phyloP scores from a whole-genome alignment of 2,329 filamentous ascomycete species.

The Aureobasidium melanogenum region DNA sequence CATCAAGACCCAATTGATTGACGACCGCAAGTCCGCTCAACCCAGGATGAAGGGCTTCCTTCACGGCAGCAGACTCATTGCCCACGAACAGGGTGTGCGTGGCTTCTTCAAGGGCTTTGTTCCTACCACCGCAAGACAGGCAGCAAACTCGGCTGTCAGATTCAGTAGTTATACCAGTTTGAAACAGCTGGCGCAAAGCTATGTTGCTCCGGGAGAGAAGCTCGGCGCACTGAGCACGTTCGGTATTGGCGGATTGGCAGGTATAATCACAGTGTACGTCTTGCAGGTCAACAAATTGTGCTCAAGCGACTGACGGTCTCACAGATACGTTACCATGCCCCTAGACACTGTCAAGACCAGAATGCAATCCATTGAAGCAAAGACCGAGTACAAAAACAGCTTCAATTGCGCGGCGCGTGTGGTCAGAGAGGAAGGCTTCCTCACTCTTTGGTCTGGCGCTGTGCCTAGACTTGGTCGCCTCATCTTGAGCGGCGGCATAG shows the following conservation, averaged over 20 bases:
- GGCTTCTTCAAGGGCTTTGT: constrained; percentile 98
- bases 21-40: constrained; percentile 79
- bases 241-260: constrained; percentile 78
- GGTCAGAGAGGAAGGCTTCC: constrained; percentile 76
- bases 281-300: neutral
- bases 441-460: constrained; percentile 92
- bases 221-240: constrained; percentile 82
- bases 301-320: neutral
- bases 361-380: constrained; percentile 94
- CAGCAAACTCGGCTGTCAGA: constrained; percentile 84
- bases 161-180: constrained; percentile 86
- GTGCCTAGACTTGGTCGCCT: constrained; percentile 75
- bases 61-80: constrained; percentile 80
- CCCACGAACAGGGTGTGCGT: constrained; percentile 73
- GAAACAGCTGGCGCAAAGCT: constrained; percentile 83
- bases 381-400: constrained; percentile 73
- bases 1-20: constrained; percentile 97
- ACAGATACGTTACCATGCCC: constrained; percentile 47
- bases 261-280: constrained; percentile 79
- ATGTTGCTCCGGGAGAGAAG: constrained; percentile 91
- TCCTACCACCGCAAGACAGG: constrained; percentile 87
- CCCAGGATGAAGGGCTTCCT: constrained; percentile 88
- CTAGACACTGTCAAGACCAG: constrained; percentile 91
- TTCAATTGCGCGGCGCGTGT: constrained; percentile 75
- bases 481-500: constrained; percentile 88